Evolutionary conservation across 2,329 filamentous ascomycete genomes (phyloP), one percentile per base, ranked within the genome.

Genomic region (Ceratocystis ficicola): DNA sequence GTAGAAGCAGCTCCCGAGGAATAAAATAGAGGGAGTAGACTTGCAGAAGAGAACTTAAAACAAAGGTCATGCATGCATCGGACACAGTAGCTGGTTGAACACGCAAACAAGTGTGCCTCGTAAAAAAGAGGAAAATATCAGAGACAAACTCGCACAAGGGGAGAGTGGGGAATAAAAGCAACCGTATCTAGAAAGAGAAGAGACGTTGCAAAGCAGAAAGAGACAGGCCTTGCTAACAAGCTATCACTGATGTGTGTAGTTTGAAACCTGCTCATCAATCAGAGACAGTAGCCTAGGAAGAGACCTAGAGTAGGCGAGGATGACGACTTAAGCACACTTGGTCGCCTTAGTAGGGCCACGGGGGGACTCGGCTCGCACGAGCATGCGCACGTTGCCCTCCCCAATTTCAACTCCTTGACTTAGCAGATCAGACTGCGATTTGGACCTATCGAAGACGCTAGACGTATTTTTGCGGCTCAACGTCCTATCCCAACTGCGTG

Each of bases 351-450:
- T 17, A 20, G 66, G 65, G 15, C 41, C 30, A 41, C 59, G 66
- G n/a, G 63, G 48, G 46, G 64, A 20, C 41, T 68, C 67, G 17
- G 64, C 83, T 70, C 84, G 78, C 65, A 87, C 84, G 69, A 87
- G 76, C 71, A 87, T 77, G 74, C 83, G 79, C 65, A 87, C 83
- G 74, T 86, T 86, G 69, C 84, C 84, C 67, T 85, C 83, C 36
- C 84, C 84, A 72, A 86, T 86, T 75, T 86, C 84, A 55, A 86
- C 81, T n/a, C 84, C 84, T 73, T 86, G 82, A 70, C 82, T 81
- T 60, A 86, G 76, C 67, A 86, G 83, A 71, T 86, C 83, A 32
- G 80, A 75, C 68, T 79, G 77, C 66, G 78, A 77, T 67, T 74
- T 74, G 73, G 73, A 30, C 28, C 48, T 15, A 15, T 44, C 57